Conservation (phyloP, 73 alveolate genomes). For the Stentor coeruleus region DNA sequence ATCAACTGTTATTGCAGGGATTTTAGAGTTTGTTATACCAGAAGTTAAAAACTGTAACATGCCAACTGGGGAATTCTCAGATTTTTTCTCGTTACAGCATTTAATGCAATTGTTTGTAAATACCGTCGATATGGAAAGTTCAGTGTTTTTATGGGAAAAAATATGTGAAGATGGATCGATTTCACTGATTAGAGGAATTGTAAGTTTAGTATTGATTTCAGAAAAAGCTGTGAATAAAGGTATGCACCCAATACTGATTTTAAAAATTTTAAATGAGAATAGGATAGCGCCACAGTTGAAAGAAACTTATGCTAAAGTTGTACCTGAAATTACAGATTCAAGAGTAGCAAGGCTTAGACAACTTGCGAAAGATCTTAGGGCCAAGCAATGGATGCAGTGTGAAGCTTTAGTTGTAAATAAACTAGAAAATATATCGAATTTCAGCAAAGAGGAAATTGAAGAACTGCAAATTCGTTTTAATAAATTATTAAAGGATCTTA, state of each 20-base stretch:
- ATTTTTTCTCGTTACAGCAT: too few species aligned
- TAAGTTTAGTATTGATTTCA: not conserved
- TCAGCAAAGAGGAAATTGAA: slow-evolving; percentile 12
- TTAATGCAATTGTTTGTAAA: slow-evolving; percentile 10
- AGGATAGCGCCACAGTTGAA: slow-evolving; percentile 17
- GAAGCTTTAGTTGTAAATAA: not conserved
- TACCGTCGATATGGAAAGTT: slow-evolving; percentile 13
- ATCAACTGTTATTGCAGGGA: too few species aligned
- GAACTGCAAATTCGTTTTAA: not conserved
- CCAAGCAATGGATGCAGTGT: not conserved
- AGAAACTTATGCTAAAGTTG: not conserved
- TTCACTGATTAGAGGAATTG: slow-evolving; percentile 7
- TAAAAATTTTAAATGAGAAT: not conserved
- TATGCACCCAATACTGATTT: not conserved
- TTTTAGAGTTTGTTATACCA: too few species aligned
- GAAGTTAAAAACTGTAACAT: too few species aligned
- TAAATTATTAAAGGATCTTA: not conserved
- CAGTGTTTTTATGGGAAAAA: slow-evolving; percentile 17
- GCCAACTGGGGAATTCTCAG: too few species aligned
- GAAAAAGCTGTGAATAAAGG: slow-evolving; percentile 22
- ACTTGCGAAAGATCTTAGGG: slow-evolving; percentile 4
- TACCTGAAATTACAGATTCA: not conserved
- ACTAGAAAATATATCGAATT: slow-evolving; percentile 10
- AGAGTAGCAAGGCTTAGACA: not conserved
- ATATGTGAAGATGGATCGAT: slow-evolving; percentile 1